Evolutionary conservation across 345 rosid genomes (phyloP).

Genomic region (Cardamine occulta): DNA sequence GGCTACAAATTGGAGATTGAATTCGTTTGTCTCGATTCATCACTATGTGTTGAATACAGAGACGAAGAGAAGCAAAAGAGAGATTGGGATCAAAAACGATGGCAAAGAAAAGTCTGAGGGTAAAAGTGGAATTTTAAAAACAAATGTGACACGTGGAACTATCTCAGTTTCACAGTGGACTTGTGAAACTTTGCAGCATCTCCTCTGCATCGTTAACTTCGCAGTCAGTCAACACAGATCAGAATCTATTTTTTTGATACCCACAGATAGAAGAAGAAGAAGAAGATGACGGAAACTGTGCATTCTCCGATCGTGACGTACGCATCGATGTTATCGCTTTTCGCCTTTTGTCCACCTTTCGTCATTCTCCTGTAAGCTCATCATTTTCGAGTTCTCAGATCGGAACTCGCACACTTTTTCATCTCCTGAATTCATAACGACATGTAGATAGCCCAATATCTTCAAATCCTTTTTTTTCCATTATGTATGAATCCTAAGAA

Average conservation of each 20-base stretch:
- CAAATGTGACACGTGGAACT: slow-evolving; percentile 26
- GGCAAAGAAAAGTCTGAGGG: slow-evolving; percentile 33
- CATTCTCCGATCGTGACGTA: slow-evolving; percentile 84
- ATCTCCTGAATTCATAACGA: background rate
- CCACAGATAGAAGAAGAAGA: background rate
- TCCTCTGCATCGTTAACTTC: slow-evolving; percentile 29
- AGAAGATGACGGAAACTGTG: slow-evolving; percentile 57
- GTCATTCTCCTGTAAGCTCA: slow-evolving; percentile 82
- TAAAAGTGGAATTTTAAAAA: background rate
- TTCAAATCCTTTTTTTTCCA: background rate
- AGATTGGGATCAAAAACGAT: slow-evolving; percentile 16
- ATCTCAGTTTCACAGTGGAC: background rate
- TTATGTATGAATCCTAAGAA: background rate
- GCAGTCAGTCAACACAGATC: slow-evolving; percentile 32
- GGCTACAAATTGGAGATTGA: background rate
- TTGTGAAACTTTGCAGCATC: background rate
- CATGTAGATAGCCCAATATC: background rate
- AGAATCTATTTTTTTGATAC: slow-evolving; percentile 14
- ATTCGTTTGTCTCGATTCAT: slow-evolving; percentile 17
- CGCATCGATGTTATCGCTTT: slow-evolving; percentile 80
- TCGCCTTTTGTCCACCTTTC: slow-evolving; percentile 86
- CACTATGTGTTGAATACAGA: slow-evolving; percentile 29
- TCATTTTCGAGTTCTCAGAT: slow-evolving; percentile 20
- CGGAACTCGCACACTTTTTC: background rate
- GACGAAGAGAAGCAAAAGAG: background rate